Base-by-base conservation (phyloP, 2,329 filamentous ascomycete genomes). In the Xylariaceae sp. region DNA sequence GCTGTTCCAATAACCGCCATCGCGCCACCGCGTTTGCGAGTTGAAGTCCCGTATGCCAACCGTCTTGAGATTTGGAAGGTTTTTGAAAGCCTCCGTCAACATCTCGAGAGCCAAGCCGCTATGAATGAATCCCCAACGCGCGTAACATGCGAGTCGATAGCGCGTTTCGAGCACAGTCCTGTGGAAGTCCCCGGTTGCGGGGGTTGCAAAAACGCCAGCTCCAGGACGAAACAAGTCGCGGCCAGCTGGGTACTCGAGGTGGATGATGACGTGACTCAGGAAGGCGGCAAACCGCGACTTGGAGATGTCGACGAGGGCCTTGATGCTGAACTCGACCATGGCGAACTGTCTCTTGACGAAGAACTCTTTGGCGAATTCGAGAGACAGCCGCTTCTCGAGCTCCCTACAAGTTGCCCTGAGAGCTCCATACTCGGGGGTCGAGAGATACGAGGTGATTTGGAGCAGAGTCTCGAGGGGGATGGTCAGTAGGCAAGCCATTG, bases 321-420 rank as follows among this genome's bases (percentile, higher is more conserved):
- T 70, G 4, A 82, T 69, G 60, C 85, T 88, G 64, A 76, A 72
- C 39, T 81, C 74, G 1, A 79, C 80, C 56, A 87, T 67, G 81
- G 87, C 85, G 72, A 88, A 89, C 67, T 88, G 85, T 66, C 81
- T 83, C 69, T 83, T 84, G 54, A 74, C 76, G 72, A 89, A 89
- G 75, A 86, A 89, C 63, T 87, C 84, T 23, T 74, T 74, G 34
- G 80, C 76, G 65, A 88, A 88, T 39, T 75, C 75, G 53, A 78
- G 74, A 70, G 83, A 82, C 10, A 87, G 73, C 1, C 75, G 73
- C 17, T 72, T 72, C 67, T 88, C 84, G 10, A 85, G 68, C 15
- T 75, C 69, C 57, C 79, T 82, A 73, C 83, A 86, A 2, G 77
- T 77, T 13, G 79, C 72, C 5, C 86, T 84, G 6, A 88, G 68